Base-by-base conservation (phyloP, 2,329 filamentous ascomycete genomes). In the Penicillium corylophilum region DNA sequence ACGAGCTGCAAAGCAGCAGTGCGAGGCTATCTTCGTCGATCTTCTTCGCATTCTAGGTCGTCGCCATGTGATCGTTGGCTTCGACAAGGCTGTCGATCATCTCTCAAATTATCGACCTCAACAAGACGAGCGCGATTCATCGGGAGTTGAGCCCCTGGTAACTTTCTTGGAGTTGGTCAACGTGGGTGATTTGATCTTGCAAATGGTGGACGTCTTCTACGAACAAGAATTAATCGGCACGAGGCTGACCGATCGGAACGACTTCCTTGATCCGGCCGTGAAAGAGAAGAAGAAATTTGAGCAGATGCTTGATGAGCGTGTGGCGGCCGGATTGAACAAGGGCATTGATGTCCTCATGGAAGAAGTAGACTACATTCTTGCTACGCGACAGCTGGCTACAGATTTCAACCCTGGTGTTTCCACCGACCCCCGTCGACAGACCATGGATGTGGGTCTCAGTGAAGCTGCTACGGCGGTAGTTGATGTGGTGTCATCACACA, bases 201-300 rank as follows among this genome's bases (percentile, higher is more conserved):
- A 99, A 71, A 99, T 99, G 94, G 85, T 99, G 52, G 94, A 99
- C 68, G 91, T 99, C 29, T 99, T 99, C 69, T 99, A 95, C 73
- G 89, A 95, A 68, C 94, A 97, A 74, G 94, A 99, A 74, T 82
- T 99, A 24, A 85, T 91, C 5, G 82, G 84, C 1, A 83, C 88
- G 13, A 89, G 89, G 64, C 85, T 99, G 47, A 88, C 88, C 1
- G 93, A 97, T 68, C 86, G 89, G 39, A 95, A 95, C 68, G 94
- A 99, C 73, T 99, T 99, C 65, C 79, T 99, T 43, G 90, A 95
- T 66, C 88, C 91, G 18, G 90, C 92, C 0, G 88, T 89, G 28
- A 87, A 96, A 63, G 92, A 94, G 59, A 99, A 99, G 82, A 97
- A 96, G 77, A 91, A 90, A 60, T 99, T 97, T 64, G 94, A 99